Percentiles rank a stretch among this genome's conserved stretches.
Conservation (phyloP, 2,329 filamentous ascomycete genomes). For the Scolecobasidium constrictum region DNA sequence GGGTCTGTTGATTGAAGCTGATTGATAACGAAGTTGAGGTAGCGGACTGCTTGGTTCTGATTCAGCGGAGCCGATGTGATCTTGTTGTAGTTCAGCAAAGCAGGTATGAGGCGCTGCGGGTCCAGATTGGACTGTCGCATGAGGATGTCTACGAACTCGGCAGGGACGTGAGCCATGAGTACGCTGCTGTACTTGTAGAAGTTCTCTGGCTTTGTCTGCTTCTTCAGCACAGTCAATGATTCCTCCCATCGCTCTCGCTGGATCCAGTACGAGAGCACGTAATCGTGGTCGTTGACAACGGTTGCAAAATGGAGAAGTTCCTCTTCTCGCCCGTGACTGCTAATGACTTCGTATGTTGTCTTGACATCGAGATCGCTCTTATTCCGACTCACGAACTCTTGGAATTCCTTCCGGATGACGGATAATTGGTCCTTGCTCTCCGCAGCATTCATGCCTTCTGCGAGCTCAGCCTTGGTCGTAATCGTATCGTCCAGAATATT, state of each 20-base stretch:
- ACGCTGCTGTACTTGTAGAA: conserved; percentile 97
- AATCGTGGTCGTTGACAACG: conserved; percentile 82
- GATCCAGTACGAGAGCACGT: conserved; percentile 93
- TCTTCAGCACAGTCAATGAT: conserved; percentile 78
- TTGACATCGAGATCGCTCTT: conserved; percentile 81
- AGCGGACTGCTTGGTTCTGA: conserved; percentile 81
- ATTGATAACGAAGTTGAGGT: conserved; percentile 88
- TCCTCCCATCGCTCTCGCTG: conserved; percentile 88
- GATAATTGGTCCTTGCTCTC: conserved; percentile 64
- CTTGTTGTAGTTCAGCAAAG: conserved; percentile 86
- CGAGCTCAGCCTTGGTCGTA: conserved; percentile 73
- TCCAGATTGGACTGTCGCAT: conserved; percentile 85
- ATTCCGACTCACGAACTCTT: conserved; percentile 77
- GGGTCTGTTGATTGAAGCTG: conserved; percentile 68
- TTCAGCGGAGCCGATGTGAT: conserved; percentile 55
- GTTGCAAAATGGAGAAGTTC: conserved; percentile 88
- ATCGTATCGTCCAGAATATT: conserved; percentile 92
- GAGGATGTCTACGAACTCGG: conserved; percentile 85
- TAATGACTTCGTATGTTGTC: conserved; percentile 91
- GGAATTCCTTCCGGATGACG: conserved; percentile 64
- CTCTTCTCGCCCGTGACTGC: conserved; percentile 86
- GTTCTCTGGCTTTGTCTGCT: conserved; percentile 81
- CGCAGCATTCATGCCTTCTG: conserved; percentile 57
- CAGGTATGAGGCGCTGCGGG: conserved; percentile 80
- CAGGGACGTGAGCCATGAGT: conserved; percentile 80